Conservation (phyloP, 2,329 filamentous ascomycete species). For the Eurotiales sp. region DNA sequence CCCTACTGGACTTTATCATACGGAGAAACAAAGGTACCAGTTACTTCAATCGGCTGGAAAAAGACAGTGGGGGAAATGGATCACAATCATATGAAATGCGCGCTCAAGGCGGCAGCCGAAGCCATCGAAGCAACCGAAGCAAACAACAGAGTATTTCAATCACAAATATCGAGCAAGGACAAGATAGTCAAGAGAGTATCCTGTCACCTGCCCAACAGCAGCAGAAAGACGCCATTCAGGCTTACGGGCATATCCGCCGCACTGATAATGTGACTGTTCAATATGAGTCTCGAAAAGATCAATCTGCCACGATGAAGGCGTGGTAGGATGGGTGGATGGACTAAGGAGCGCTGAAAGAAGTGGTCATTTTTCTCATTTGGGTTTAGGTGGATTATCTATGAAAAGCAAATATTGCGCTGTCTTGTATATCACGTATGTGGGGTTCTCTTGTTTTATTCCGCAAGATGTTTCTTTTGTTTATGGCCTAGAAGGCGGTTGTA, state of each 20-base stretch:
- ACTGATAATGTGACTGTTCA: constrained; percentile 21
- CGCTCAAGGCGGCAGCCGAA: too few species aligned
- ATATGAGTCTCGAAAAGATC: constrained; percentile 16
- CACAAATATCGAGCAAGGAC: constrained; percentile 10
- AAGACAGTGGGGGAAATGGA: constrained; percentile 3
- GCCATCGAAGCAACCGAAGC: constrained; percentile 1
- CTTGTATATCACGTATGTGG: too few species aligned
- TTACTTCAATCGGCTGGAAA: constrained; percentile 14
- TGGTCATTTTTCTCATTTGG: too few species aligned
- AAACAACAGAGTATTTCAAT: constrained; percentile 8
- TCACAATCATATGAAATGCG: constrained; percentile 13
- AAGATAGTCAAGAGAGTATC: constrained; percentile 20
- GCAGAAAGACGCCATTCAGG: background rate
- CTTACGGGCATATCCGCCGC: constrained; percentile 17
- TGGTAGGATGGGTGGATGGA: too few species aligned
- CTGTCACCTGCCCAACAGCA: constrained; percentile 7
- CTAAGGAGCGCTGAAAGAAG: too few species aligned
- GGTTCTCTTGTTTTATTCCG: too few species aligned
- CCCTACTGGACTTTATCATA: constrained; percentile 25
- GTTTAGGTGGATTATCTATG: too few species aligned
- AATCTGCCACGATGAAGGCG: background rate
- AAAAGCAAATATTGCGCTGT: too few species aligned
- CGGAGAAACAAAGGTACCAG: constrained; percentile 6
- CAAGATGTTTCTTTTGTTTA: too few species aligned
- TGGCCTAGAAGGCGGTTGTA: too few species aligned